A percentile compares a stretch with the other conserved stretches of the same genome.
Evolutionary conservation across 768 basidiomycete genomes (phyloP).

Genomic region (Galerina marginata): DNA sequence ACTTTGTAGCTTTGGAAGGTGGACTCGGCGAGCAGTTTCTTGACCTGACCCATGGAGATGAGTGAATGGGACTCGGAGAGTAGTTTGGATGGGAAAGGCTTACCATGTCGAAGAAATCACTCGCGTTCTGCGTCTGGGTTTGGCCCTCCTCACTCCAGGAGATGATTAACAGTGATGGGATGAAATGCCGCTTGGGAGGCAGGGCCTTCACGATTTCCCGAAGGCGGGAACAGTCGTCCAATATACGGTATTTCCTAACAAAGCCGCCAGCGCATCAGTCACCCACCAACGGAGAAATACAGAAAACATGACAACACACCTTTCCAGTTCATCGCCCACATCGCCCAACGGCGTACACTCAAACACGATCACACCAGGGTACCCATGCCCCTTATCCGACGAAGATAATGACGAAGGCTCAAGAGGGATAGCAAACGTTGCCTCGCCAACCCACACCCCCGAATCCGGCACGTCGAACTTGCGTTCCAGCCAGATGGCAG

Average conservation of each 20-base stretch:
- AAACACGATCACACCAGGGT: slow-evolving; percentile 75
- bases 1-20: slow-evolving; percentile 45
- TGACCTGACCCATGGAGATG: slow-evolving; percentile 41
- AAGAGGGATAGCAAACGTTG: slow-evolving; percentile 65
- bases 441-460: slow-evolving; percentile 64
- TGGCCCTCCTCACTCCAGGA: slow-evolving; percentile 59
- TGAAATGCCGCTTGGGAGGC: slow-evolving; percentile 60
- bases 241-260: slow-evolving; percentile 66
- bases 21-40: slow-evolving; percentile 51
- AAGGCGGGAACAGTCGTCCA: slow-evolving; percentile 76
- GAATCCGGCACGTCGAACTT: slow-evolving; percentile 76
- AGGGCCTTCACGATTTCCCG: slow-evolving; percentile 64
- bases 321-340: slow-evolving; percentile 69
- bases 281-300: background rate
- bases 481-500: slow-evolving; percentile 79
- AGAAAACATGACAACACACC: slow-evolving; percentile 41
- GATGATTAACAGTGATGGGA: slow-evolving; percentile 65
- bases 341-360: slow-evolving; percentile 73
- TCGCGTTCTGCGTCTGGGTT: slow-evolving; percentile 28
- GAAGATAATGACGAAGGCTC: slow-evolving; percentile 24
- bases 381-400: slow-evolving; percentile 30
- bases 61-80: background rate
- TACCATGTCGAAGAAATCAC: slow-evolving; percentile 71
- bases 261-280: background rate
- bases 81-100: background rate